Base-by-base conservation (phyloP, 495 filamentous ascomycete genomes). In the Rhypophila decipiens region DNA sequence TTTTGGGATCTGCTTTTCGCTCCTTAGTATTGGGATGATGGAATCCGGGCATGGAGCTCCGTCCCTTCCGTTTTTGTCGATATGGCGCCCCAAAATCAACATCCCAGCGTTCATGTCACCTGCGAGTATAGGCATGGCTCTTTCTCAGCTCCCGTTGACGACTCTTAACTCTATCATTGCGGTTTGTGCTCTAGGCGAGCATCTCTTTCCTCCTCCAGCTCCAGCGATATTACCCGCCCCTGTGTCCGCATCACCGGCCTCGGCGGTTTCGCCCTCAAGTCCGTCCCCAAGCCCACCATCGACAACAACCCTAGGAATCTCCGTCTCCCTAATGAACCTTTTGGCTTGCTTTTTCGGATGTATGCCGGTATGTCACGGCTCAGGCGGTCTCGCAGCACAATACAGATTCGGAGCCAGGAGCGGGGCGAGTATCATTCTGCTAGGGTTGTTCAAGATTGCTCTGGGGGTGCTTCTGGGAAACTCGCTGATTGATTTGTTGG, bases 311-410 rank as follows among this genome's bases (percentile, higher is more conserved):
- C 72, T 96, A 17, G 90, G 90, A 0, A 56, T 94, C 42, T 91
- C 86, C 37, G 86, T 97, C 7, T 80, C 81, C 0, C 53, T 65
- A 3, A 93, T 95, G 83, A 96, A 96, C 59, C 67, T 96, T 5
- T 52, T 85, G 4, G 84, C 86, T 5, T 89, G 85, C 64, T 91
- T 86, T 85, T 93, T 95, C 61, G 90, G 89, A 23, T 86, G 83
- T 0, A 97, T 97, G 91, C 91, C 91, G 4, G 85, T 95, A 2
- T 97, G 91, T 56, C 91, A 96, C 59, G 91, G 91, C 4, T 88
- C 88, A 11, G 91, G 91, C 2, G 91, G 91, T 0, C 70, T 96
- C 1, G 91, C 91, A 2, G 91, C 83, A 1, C 90, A 96, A 60
- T 86, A 87, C 56, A 80, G 87, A 2, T 97, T 96, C 52, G 91